phyloP scores from a whole-genome alignment of 2,329 filamentous ascomycete species.

The Colletotrichum tamarilloi region DNA sequence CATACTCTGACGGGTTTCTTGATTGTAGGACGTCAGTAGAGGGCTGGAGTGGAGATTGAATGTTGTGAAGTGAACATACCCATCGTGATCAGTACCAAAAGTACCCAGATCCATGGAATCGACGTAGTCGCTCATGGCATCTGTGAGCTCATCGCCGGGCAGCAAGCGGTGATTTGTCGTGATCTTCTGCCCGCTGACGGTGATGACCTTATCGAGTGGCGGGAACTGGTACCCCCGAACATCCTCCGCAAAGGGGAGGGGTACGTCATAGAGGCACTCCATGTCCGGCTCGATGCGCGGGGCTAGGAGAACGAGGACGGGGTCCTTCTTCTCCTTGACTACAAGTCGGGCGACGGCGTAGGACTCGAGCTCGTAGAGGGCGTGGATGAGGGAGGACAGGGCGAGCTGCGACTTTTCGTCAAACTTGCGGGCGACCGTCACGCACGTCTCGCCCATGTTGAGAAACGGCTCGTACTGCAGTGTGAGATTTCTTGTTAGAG shows the following conservation, averaged over 20 bases:
- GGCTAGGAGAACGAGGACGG: conserved; percentile 80
- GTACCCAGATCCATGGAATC: conserved; percentile 89
- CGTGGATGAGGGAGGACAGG: conserved; percentile 89
- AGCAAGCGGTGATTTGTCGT: conserved; percentile 82
- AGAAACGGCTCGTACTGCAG: conserved; percentile 83
- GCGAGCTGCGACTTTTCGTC: conserved; percentile 88
- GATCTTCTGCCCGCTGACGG: conserved; percentile 83
- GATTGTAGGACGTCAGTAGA: conserved; percentile 32
- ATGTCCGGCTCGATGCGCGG: conserved; percentile 82
- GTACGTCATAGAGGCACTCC: conserved; percentile 89
- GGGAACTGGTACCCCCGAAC: conserved; percentile 91
- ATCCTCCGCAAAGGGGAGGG: conserved; percentile 94
- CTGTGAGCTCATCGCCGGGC: conserved; percentile 77
- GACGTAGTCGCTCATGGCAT: conserved; percentile 91
- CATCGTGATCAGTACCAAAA: conserved; percentile 79
- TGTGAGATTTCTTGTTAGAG: conserved; percentile 48
- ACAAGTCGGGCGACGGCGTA: conserved; percentile 91
- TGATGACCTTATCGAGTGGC: conserved; percentile 87
- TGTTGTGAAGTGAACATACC: conserved; percentile 58
- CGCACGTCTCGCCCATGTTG: conserved; percentile 82
- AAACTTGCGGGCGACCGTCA: conserved; percentile 80
- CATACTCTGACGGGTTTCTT: conserved; percentile 72
- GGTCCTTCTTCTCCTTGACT: conserved; percentile 83
- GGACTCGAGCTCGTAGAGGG: conserved; percentile 84
- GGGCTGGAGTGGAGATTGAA: too few relatives aligned